Evolutionary conservation across 1,284 basidiomycete species (phyloP), one percentile per base, ranked within the genome.

Genomic region (Boletus coffeatus): DNA sequence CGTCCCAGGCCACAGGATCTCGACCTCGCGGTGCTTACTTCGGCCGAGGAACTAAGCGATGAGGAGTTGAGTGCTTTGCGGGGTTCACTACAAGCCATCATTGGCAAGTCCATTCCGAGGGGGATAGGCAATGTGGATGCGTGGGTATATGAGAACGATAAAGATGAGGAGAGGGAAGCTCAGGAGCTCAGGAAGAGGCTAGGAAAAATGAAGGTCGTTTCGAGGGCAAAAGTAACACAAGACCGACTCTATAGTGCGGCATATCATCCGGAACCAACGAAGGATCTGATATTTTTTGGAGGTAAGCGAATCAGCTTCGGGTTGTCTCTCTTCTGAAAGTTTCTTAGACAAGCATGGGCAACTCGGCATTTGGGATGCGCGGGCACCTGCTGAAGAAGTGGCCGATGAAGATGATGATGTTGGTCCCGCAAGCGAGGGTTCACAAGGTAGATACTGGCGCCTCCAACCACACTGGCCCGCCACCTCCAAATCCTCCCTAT

Each of bases 391-490:
- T 21, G 88, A 89, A 52, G 89, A 89, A 66, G 77, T 78, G 3
- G 76, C 74, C 3, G 87, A 87, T 57, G 89, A 87, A 46, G 87
- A 90, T 63, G 87, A 76, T 0, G 83, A 86, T 56, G 74, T 78
- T 9, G 58, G 75, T 8, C 64, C 73, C 21, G 65, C 72, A 9
- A 77, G 76, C 14, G 79, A 80, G 46, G 70, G 74, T 56, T 85
- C 87, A 71, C 81, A 81, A n/a, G 90, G 91, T 2, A 87, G 83
- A 71, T 87, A 87, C 67, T 92, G 88, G 87, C 82, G 84, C n/a
- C 73, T 93, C 61, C 91, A 93, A 70, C 77, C 81, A 29, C 91
- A 93, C 67, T 93, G 91, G 91, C 91, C 90, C 0, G 87, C 87
- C 3, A 87, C 86, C 0, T 79, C 88, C 9, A 86, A 86, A 68